These are phyloP conservation scores for Neurospora sp. DNA, from an alignment of 2,329 filamentous ascomycete genomes.

Conservation along the genomic window DNA sequence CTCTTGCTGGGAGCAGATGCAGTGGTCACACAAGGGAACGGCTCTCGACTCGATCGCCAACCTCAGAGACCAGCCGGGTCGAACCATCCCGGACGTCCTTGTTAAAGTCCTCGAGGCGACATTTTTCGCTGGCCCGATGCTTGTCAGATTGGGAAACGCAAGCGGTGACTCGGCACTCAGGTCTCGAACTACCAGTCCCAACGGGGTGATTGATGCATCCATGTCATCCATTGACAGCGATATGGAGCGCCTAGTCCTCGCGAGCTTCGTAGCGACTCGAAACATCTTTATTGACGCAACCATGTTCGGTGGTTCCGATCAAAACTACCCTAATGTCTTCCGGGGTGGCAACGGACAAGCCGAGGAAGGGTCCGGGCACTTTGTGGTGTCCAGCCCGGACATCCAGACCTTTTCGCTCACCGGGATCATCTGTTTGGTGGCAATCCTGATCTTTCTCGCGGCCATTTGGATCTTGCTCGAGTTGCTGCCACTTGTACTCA, in stretches of 20 bases:
- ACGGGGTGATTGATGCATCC: neutral
- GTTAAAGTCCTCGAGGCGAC: neutral
- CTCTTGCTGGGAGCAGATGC: neutral
- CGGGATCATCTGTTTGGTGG: neutral
- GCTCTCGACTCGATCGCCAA: neutral
- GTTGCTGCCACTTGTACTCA: neutral
- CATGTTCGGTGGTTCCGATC: neutral
- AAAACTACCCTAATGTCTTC: neutral
- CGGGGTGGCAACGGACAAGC: neutral
- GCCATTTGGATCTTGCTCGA: neutral
- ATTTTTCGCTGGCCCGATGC: neutral
- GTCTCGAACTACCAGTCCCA: neutral
- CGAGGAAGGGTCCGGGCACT: neutral
- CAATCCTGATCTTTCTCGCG: neutral
- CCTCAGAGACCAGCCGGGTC: neutral
- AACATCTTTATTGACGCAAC: neutral
- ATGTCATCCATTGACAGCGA: neutral
- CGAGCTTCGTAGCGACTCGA: neutral
- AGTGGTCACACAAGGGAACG: neutral
- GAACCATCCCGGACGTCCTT: neutral
- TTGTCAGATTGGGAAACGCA: neutral
- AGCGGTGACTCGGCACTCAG: neutral
- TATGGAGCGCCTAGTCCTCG: neutral
- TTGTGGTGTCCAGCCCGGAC: neutral
- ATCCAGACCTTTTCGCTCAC: neutral